Conservation (phyloP, 306 rosid genomes). For the Dryas octopetala region DNA sequence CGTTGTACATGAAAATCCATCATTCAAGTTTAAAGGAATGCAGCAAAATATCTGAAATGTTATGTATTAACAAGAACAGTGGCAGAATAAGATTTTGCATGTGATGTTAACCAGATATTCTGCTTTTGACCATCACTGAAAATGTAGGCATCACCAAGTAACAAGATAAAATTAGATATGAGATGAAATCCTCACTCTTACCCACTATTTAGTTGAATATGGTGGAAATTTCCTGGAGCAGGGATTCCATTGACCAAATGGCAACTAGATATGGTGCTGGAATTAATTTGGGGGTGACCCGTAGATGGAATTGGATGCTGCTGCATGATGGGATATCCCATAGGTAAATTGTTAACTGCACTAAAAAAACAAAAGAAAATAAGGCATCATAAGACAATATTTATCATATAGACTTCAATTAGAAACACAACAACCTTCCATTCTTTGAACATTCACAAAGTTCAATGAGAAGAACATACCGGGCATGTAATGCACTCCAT, state of each 20-base stretch:
- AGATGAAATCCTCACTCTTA: slow-evolving; percentile 8
- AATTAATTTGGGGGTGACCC: neutral
- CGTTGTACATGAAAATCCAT: neutral
- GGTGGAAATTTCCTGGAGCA: slow-evolving; percentile 13
- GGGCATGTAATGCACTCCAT: slow-evolving; percentile 69
- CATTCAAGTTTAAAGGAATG: neutral
- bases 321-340: neutral
- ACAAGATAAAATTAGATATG: neutral
- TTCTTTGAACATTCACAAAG: neutral
- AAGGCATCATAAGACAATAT: neutral
- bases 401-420: neutral
- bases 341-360: slow-evolving; percentile 1
- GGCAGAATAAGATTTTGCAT: neutral
- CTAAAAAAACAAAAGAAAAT: neutral
- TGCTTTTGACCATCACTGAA: neutral
- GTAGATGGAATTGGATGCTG: slow-evolving; percentile 7
- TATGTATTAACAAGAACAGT: neutral
- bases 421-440: neutral
- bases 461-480: slow-evolving; percentile 49
- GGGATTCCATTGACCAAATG: neutral
- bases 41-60: neutral
- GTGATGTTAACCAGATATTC: neutral
- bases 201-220: slow-evolving; percentile 5
- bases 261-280: neutral
- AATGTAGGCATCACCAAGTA: neutral